Percentiles rank a stretch among this genome's conserved stretches.
Conservation (phyloP, 2,329 filamentous ascomycete genomes). For the Bipolaris victoriae region DNA sequence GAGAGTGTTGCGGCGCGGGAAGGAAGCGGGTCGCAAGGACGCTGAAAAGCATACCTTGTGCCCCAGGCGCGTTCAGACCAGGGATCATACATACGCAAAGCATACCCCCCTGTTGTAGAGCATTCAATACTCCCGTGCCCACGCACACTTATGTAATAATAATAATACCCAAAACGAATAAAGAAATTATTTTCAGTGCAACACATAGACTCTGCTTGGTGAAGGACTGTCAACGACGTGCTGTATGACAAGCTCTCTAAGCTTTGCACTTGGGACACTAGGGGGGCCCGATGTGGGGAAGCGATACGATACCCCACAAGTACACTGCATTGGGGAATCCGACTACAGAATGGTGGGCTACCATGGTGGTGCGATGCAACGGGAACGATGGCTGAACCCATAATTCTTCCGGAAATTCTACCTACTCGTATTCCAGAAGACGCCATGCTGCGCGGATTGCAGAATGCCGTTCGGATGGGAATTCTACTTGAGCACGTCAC, state of each 20-base stretch:
- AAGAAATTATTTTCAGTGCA: neutral
- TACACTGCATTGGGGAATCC: conserved; percentile 3
- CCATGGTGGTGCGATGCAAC: conserved; percentile 5
- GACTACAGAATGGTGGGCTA: conserved; percentile 23
- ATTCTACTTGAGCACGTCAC: no score
- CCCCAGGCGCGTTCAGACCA: neutral
- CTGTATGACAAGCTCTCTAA: conserved; percentile 1
- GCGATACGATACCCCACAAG: conserved; percentile 8
- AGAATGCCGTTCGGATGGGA: neutral
- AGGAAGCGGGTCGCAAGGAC: conserved; percentile 1
- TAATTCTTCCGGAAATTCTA: conserved; percentile 4
- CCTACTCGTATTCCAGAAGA: neutral
- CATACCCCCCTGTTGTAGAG: neutral
- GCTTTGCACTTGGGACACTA: neutral
- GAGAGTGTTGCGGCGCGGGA: conserved; percentile 1
- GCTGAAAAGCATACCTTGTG: neutral
- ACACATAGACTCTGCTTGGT: neutral
- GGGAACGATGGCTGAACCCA: neutral
- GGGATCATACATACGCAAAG: neutral
- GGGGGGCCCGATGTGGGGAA: conserved; percentile 12
- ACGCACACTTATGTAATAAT: neutral
- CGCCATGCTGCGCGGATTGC: neutral
- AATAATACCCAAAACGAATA: neutral
- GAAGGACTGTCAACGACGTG: neutral
- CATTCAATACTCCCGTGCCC: neutral